Evolutionary conservation across 2,329 filamentous ascomycete species (phyloP).

Genomic region (Pestalotiopsis sp.): DNA sequence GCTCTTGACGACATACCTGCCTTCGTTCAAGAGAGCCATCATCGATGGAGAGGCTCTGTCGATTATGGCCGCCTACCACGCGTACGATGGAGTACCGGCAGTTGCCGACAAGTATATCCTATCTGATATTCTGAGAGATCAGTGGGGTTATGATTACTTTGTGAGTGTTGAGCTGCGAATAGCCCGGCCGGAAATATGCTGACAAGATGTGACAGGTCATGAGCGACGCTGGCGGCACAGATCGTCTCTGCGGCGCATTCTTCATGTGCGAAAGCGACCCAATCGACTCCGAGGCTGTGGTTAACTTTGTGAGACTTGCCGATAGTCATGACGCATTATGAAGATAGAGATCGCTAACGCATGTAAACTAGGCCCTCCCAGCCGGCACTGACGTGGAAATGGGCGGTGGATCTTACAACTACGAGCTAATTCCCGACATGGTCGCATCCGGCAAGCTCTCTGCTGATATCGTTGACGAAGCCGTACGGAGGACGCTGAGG

Average conservation of each 20-base stretch:
- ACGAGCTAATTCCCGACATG: conserved; percentile 65
- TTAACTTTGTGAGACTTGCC: conserved; percentile 47
- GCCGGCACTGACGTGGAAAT: conserved; percentile 76
- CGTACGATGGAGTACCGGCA: conserved; percentile 71
- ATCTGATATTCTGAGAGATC: conserved; percentile 67
- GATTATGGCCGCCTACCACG: conserved; percentile 76
- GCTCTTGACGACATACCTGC: conserved; percentile 57
- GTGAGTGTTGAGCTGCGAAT: conserved; percentile 36
- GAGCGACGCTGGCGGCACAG: conserved; percentile 70
- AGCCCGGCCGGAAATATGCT: not conserved
- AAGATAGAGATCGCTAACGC: not conserved
- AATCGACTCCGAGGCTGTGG: conserved; percentile 67
- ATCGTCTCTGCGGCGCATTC: conserved; percentile 66
- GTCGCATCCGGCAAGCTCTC: conserved; percentile 63
- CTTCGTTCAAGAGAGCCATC: conserved; percentile 69
- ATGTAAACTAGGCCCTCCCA: conserved; percentile 51
- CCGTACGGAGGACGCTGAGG: conserved; percentile 65
- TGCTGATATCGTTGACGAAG: conserved; percentile 61
- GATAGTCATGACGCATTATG: conserved; percentile 10
- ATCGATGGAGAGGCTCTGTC: conserved; percentile 68
- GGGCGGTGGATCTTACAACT: conserved; percentile 75
- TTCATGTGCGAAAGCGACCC: conserved; percentile 61
- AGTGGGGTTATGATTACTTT: conserved; percentile 76
- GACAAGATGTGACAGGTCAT: conserved; percentile 39
- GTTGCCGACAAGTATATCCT: conserved; percentile 67